phyloP scores from a whole-genome alignment of 2,329 filamentous ascomycete species.

The Pseudocercospora eumusae region DNA sequence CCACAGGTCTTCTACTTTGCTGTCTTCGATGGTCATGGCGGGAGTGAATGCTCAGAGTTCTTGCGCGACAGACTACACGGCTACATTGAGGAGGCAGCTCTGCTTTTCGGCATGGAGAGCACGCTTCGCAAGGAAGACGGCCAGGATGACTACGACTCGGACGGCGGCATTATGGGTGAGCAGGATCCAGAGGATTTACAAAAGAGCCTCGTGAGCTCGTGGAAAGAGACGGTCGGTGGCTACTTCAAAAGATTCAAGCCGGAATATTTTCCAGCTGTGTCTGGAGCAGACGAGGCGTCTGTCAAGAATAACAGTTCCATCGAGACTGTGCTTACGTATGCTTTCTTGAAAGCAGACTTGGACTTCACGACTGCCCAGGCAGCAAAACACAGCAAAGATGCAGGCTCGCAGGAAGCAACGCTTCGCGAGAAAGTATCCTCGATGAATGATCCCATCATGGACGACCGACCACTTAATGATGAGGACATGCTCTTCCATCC shows the following conservation, averaged over 20 bases:
- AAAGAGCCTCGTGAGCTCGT: constrained; percentile 69
- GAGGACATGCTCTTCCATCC: constrained; percentile 77
- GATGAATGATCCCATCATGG: constrained; percentile 66
- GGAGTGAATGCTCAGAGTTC: constrained; percentile 83
- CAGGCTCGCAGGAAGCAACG: constrained; percentile 17
- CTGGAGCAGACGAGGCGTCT: constrained; percentile 9
- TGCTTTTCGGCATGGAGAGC: constrained; percentile 74
- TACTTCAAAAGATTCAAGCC: constrained; percentile 93
- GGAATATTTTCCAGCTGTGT: constrained; percentile 59
- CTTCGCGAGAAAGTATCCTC: constrained; percentile 21
- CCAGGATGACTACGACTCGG: constrained; percentile 43
- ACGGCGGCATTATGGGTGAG: constrained; percentile 52
- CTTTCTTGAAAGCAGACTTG: constrained; percentile 89
- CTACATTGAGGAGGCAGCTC: constrained; percentile 82
- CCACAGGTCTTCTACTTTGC: constrained; percentile 98
- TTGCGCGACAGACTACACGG: constrained; percentile 79
- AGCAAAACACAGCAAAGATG: constrained; percentile 58
- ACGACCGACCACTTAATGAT: constrained; percentile 78
- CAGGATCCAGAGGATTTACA: constrained; percentile 69
- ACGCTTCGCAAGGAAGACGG: constrained; percentile 59
- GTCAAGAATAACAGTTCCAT: constrained; percentile 57
- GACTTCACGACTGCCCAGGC: constrained; percentile 93
- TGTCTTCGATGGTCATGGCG: constrained; percentile 94
- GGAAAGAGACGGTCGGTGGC: constrained; percentile 83
- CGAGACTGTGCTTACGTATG: constrained; percentile 81